Evolutionary conservation across 1,139 yeast genomes (phyloP).

Genomic region (Blastobotrys serpentis): DNA sequence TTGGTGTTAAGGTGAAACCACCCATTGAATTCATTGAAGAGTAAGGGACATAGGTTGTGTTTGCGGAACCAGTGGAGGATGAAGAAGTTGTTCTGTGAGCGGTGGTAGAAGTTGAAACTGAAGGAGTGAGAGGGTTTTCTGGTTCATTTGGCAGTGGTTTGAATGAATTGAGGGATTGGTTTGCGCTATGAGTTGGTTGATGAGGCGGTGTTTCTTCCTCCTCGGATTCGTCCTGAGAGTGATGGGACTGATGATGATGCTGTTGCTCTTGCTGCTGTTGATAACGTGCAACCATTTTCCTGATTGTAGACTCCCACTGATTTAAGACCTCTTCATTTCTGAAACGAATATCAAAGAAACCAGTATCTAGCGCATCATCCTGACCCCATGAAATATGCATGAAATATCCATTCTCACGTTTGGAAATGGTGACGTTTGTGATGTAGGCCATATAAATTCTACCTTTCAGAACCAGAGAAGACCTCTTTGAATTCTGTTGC

Average conservation of each 20-base stretch:
- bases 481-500: slow-evolving; percentile 25
- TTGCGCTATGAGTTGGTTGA: no score
- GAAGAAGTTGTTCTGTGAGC: slow-evolving; percentile 9
- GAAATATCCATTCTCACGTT: slow-evolving; percentile 33
- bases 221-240: slow-evolving; percentile 23
- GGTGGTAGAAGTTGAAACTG: slow-evolving; percentile 1
- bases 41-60: slow-evolving; percentile 4
- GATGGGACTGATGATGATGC: not conserved
- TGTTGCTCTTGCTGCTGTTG: slow-evolving; percentile 21
- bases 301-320: slow-evolving; percentile 39
- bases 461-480: slow-evolving; percentile 41
- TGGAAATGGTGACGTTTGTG: slow-evolving; percentile 34
- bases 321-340: slow-evolving; percentile 37
- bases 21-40: slow-evolving; percentile 6
- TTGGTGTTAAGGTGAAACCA: not conserved
- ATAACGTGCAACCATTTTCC: slow-evolving; percentile 31
- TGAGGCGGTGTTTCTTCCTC: slow-evolving; percentile 27
- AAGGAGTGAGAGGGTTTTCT: not conserved
- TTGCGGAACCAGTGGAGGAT: slow-evolving; percentile 1
- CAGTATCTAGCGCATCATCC: slow-evolving; percentile 39
- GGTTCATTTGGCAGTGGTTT: slow-evolving; percentile 6
- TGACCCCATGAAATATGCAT: slow-evolving; percentile 40
- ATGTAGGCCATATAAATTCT: slow-evolving; percentile 44
- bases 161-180: slow-evolving; percentile 3
- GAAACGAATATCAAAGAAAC: slow-evolving; percentile 39